Base-by-base conservation (phyloP, 495 filamentous ascomycete species). In the Penicillium manginii region DNA sequence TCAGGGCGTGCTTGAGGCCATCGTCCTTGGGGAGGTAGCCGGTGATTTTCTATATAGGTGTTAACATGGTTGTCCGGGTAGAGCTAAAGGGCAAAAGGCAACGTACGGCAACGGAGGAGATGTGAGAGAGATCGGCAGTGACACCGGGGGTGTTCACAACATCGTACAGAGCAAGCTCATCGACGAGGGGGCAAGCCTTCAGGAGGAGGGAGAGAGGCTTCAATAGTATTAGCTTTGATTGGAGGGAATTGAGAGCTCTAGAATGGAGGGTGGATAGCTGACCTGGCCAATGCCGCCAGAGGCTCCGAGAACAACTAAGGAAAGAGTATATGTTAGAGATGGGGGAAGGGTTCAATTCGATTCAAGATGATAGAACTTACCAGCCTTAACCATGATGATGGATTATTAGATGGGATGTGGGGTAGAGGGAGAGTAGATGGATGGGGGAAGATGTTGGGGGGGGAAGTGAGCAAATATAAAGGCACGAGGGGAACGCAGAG, bases 271-370 rank as follows among this genome's bases (percentile, higher is more conserved):
- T 15, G 15, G 29, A 14, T 17, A 21, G 43, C 61, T 59, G 68
- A 96, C 94, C 86, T 98, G 94, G 77, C 94, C 94, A 85, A 98
- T 98, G 79, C 94, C 94, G 79, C 94, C 94, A 72, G 94, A 88
- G 69, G 94, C 94, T 68, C 94, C 94, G 73, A 93, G 90, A 81
- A 98, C 93, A 78, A 91, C 92, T 94, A 29, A n/a, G n/a, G 26
- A 29, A 6, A 26, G 26, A 29, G 26, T 8, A 29, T 29, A 29
- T 29, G 26, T 29, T 29, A 29, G 45, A 47, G 40, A 19, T 10
- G 14, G 15, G 40, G 17, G 40, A 17, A 1, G 8, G 17, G 40
- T n/a, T 18, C 40, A 43, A 43, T 59, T 58, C 26, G 29, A 58
- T 49, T 40, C 52, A 52, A 23, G 26, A 45, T 19, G 45, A 48